Base-by-base conservation (phyloP, 257 asterid species). In the Linaria vulgaris region DNA sequence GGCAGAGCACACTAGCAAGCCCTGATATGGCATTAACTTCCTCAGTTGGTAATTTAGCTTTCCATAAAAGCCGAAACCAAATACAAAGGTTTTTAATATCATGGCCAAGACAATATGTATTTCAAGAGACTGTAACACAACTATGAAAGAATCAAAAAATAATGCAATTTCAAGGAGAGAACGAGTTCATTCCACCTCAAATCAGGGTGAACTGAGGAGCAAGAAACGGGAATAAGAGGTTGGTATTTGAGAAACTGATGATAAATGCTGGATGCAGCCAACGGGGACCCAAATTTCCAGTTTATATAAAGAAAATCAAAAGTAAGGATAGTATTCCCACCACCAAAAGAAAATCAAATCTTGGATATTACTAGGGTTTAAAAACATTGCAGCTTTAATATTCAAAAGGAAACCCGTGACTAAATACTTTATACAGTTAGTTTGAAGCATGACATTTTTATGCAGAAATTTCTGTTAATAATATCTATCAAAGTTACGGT, bases 381-480 rank as follows among this genome's bases (percentile, higher is more conserved):
- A 53, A 53, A 24, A 13, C 41, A 4, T 53, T 9, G 41, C 41
- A 17, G 39, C 57, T 21, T 56, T 9, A 3, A 59, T 20, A 23
- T 41, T 54, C 27, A 68, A 50, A 45, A 39, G 56, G n/a, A 22
- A 23, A 21, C 15, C 19, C 21, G 27, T 5, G 15, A 59, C 31
- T 62, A 46, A 12, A 46, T 46, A 27, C 17, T 61, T 41, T 71
- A 34, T 39, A 21, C 2, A 67, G 43, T 57, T 27, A 60, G 21
- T 16, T 64, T 6, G 39, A 61, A 25, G 72, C 16, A 58, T 61
- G 53, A 39, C 12, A n/a, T n/a, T n/a, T 5, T 22, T 6, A 15
- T 51, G 62, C 73, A 59, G 68, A n/a, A n/a, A n/a, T n/a, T n/a
- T n/a, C n/a, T n/a, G n/a, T n/a, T n/a, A n/a, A n/a, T n/a, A n/a